Evolutionary conservation across 306 rosid genomes (phyloP), one percentile per base, ranked within the genome.

Genomic region (Quercus glauca): DNA sequence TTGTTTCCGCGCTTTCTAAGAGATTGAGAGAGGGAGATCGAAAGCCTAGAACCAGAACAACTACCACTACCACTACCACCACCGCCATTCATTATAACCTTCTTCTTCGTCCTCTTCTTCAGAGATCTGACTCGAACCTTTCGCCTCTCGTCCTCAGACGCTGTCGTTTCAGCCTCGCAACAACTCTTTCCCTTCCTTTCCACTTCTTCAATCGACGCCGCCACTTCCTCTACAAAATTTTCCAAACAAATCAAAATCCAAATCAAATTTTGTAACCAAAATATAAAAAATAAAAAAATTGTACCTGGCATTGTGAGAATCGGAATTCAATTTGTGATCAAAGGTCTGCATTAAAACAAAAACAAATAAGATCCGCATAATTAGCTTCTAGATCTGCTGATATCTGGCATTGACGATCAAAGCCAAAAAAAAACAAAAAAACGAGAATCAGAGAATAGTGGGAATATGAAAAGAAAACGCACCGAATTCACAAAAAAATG

Each of bases 91-190:
- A 41, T 41, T 8, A 8, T 41, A 79, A 88, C 69, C 26, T 92
- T 89, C 84, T 80, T 93, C 80, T 89, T 93, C 85, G 92, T 89
- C 84, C 80, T 93, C 80, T 89, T 93, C 85, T 88, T 88, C 28
- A 90, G 87, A 86, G 98, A 90, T 89, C 95, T 93, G 72, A 86
- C 78, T 55, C 89, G 89, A 69, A 85, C 76, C 73, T 90, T 89
- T 78, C 89, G 87, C 94, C 96, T 85, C 86, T 95, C 97, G 33
- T 93, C 97, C 89, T 91, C 97, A 68, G 95, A 91, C 21, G 88
- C 87, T 56, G 88, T 88, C 61, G 53, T 49, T 49, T 91, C 98
- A 1, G 89, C 85, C 53, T 94, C 94, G 18, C 61, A 88, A 71
- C 72, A 45, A 78, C 28, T 74, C 75, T 83, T 86, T 21, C 76